A percentile compares a stretch with the other conserved stretches of the same genome.
These are phyloP conservation scores for Neurospora africana DNA, from an alignment of 495 filamentous ascomycete genomes.

Conservation along the genomic window DNA sequence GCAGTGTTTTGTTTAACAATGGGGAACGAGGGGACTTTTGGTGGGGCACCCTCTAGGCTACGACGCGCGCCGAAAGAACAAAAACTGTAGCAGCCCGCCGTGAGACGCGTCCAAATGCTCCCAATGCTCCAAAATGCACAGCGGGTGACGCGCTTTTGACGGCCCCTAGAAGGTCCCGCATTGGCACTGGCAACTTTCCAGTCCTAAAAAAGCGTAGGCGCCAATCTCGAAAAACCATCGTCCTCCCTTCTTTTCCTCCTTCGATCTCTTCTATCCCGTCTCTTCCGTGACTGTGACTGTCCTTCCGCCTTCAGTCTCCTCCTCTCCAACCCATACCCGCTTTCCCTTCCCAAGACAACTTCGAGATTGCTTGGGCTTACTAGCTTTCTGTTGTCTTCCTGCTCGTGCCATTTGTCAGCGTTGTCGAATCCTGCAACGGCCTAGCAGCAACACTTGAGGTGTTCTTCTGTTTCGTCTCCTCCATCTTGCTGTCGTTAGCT, in stretches of 20 bases:
- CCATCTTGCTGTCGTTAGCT: neutral
- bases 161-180: neutral
- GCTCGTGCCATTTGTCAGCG: neutral
- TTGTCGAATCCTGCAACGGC: neutral
- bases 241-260: neutral
- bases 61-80: neutral
- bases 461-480: neutral
- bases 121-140: neutral
- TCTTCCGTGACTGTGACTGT: neutral
- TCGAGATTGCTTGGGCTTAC: neutral
- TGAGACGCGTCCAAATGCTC: neutral
- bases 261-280: neutral
- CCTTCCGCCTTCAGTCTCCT: constrained; percentile 5
- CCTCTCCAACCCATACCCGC: neutral
- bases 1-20: neutral
- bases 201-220: neutral
- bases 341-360: neutral
- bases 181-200: neutral
- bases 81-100: neutral
- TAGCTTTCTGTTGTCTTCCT: neutral
- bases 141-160: neutral
- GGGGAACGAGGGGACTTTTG: neutral
- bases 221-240: neutral
- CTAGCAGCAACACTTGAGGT: neutral
- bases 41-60: neutral